Base-by-base conservation (phyloP, 495 filamentous ascomycete genomes). In the Hypoxylon cercidicola region DNA sequence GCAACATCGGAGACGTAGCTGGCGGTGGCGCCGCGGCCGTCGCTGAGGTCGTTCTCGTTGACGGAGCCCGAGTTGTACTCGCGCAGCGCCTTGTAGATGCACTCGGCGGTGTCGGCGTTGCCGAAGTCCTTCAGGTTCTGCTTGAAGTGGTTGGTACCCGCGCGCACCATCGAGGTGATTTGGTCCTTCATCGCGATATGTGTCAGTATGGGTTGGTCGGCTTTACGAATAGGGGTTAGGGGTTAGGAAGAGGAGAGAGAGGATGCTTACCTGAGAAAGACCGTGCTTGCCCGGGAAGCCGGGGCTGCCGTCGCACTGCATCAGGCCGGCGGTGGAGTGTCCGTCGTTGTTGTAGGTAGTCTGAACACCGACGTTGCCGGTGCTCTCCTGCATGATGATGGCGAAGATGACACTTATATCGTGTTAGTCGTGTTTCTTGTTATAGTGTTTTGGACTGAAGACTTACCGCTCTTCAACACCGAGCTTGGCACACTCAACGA, bases 351-450 rank as follows among this genome's bases (percentile, higher is more conserved):
- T 73, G 51, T n/a, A 43, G 13, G 78, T 79, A 39, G 68, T 76
- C 5, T 37, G 25, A 9, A 79, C 77, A 20, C 74, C 70, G 18
- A 81, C 77, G 59, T 78, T 65, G 43, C 78, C 78, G 51, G 68
- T 73, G 63, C 64, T 71, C 67, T 81, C 78, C 59, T 81, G 77
- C 75, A 81, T 78, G 68, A 79, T 79, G 59, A 78, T 77, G 58
- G 59, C 68, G 44, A 79, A 69, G 67, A 79, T 79, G 64, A 78
- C 72, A 25, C 60, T 64, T 34, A 3, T 28, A 4, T 12, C 16
- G 0, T 30, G 34, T 62, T 55, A 58, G 59, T 13, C 20, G 12
- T 19, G 32, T 16, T 16, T 39, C 13, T 47, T 30, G 52, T 28
- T 37, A 37, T 4, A 15, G 5, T 13, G 35, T 16, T 15, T 40